These are phyloP conservation scores for Mycena haematopus DNA, from an alignment of 768 basidiomycete genomes.

Conservation along the genomic window DNA sequence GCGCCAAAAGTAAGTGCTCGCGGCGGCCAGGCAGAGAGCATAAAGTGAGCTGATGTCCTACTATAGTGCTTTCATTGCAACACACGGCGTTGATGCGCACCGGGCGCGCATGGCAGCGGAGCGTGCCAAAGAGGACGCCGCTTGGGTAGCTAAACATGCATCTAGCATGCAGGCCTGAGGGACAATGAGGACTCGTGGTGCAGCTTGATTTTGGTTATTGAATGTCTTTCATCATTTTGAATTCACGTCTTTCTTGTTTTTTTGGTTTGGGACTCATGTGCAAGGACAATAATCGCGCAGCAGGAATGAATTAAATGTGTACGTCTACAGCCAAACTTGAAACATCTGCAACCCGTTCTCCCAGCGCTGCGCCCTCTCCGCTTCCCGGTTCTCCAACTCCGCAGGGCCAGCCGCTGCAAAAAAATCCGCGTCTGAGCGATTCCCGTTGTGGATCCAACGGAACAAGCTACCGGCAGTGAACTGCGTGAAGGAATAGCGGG, in stretches of 20 bases:
- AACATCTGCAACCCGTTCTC: neutral
- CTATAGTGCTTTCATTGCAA: neutral
- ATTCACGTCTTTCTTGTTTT: no score
- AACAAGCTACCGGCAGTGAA: constrained; percentile 33
- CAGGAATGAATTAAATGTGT: no score
- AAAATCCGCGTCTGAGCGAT: neutral
- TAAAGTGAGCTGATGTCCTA: neutral
- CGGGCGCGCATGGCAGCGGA: neutral
- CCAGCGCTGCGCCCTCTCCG: neutral
- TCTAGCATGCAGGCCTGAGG: no score
- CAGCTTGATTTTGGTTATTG: no score
- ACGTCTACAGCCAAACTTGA: neutral
- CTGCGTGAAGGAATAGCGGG: constrained; percentile 31
- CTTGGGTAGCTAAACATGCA: no score
- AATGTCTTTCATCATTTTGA: no score
- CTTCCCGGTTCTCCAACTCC: neutral
- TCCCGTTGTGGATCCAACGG: constrained; percentile 34
- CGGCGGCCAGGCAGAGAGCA: neutral
- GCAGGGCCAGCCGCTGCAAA: neutral
- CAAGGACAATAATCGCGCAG: no score
- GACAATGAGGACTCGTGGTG: no score
- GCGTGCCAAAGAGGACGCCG: neutral
- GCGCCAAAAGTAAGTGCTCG: neutral
- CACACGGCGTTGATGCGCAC: neutral
- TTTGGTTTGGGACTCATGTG: no score